Evolutionary conservation across 805 yeast genomes (phyloP), one percentile per base, ranked within the genome.

Genomic region (Teunomyces cretensis): DNA sequence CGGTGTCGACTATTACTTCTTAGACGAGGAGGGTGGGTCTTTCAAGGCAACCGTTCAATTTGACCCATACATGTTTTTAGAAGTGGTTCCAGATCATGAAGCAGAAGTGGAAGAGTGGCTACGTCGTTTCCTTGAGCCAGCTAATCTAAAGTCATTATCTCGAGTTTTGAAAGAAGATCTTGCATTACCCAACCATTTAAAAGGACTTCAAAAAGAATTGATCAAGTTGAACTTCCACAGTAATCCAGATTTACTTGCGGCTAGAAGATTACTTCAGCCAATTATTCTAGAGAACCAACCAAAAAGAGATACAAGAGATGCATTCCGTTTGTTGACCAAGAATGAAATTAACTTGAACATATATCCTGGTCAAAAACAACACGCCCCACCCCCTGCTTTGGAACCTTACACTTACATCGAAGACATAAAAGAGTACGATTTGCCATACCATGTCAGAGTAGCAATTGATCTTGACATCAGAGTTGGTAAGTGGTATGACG

Each of bases 11-110:
- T 90, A 86, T 64, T 95, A 95, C 61, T 94, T 95, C 55, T 67
- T 94, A 6, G 98, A 91, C 62, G 96, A 88, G 57, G 97, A 91
- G 62, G 99, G 99, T 39, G 99, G 97, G 6, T 81, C 87, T 36
- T 94, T 95, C 72, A 94, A 92, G 61, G 84, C 90, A 3, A 85
- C 96, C 0, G 65, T 88, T 11, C 85, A 78, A 46, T 88, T 79
- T 60, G 90, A 88, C 54, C 99, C 99, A 0, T 94, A 94, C 62
- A 87, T 94, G 58, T 79, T 85, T 42, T 67, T 94, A 9, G 74
- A 81, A 2, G 80, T 88, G 51, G 71, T 78, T n/a, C 78, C 78
- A 1, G 80, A 81, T 1, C 65, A 67, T 13, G 88, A 83, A 48
- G 64, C 79, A 2, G 97, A 88, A 51, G 88, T 90, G 3, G 98